Evolutionary conservation across 2,329 filamentous ascomycete species (phyloP), one percentile per base, ranked within the genome.

Genomic region (Fusarium fujikuroi): DNA sequence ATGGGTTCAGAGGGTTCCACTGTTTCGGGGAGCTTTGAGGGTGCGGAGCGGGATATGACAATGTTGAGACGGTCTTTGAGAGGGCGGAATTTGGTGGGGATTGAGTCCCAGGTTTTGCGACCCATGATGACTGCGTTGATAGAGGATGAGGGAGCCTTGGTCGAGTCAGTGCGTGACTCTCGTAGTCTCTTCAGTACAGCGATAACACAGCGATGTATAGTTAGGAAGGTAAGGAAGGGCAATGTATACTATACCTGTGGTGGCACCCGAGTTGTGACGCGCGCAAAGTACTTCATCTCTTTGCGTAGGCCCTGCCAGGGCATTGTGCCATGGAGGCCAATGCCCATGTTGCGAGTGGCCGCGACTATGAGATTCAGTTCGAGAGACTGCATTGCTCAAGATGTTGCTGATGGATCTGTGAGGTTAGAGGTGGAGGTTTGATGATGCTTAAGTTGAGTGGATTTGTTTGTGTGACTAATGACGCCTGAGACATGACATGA

Each of bases 251-350:
- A 40, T 78, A 85, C 85, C 78, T 81, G 79, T 42, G 81, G 74
- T 30, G 87, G 85, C 0, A 89, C 80, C 21, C 92, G 90, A 77
- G 93, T 94, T 7, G 95, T 98, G 44, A 97, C 92, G 66, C 95
- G 92, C 23, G 94, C 93, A 81, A 99, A 99, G 82, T 97, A 98
- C 43, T 91, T 91, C 94, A 99, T 97, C 83, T 99, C 96, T 72
- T 92, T 91, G 82, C 91, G 93, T 39, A 98, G 88, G 47, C 92
- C 92, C 0, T 92, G 93, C 96, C 96, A 99, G 8, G 96, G 96
- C 61, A 99, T 90, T 7, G 87, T 88, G 68, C 94, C 94, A 67
- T 88, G 87, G 52, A 89, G 87, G 66, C 96, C 96, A 78, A 99
- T 98, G 80, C 96, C 96, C 86, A 98, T 93, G 77, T 87, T 90